Conservation (phyloP, 129 eudicot genomes). For the Lonicera japonica region DNA sequence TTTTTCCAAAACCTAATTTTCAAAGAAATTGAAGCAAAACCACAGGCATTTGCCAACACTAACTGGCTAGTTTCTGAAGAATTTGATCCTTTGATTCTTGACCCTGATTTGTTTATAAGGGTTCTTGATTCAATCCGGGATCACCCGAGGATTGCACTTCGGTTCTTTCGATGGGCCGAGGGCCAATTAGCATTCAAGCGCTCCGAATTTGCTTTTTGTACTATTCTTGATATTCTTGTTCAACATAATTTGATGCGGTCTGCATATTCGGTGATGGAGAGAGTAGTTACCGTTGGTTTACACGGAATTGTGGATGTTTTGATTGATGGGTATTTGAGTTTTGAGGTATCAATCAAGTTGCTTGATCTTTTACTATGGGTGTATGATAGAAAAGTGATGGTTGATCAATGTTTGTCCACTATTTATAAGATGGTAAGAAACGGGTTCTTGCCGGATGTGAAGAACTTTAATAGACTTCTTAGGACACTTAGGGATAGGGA, state of each 20-base stretch:
- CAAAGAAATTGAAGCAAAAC: conserved; percentile 29
- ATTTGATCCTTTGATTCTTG: conserved; percentile 25
- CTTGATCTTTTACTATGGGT: conserved; percentile 49
- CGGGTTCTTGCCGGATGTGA: conserved; percentile 53
- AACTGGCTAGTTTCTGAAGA: conserved; percentile 15
- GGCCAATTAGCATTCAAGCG: conserved; percentile 36
- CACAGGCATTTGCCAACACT: conserved; percentile 22
- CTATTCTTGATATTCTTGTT: conserved; percentile 50
- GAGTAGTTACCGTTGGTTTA: conserved; percentile 34
- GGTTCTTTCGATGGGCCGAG: conserved; percentile 53
- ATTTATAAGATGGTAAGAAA: conserved; percentile 50
- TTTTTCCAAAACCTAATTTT: conserved; percentile 26
- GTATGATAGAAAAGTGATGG: conserved; percentile 28
- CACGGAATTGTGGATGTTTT: conserved; percentile 40
- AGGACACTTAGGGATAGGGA: conserved; percentile 45
- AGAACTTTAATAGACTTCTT: conserved; percentile 61
- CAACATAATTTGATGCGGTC: conserved; percentile 30
- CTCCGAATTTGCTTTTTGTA: conserved; percentile 31
- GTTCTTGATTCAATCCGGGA: conserved; percentile 39
- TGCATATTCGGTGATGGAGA: conserved; percentile 40
- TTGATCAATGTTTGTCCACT: conserved; percentile 36
- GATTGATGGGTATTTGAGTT: conserved; percentile 30
- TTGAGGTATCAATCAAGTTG: conserved; percentile 22
- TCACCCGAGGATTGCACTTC: conserved; percentile 40
- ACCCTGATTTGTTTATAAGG: conserved; percentile 41